phyloP scores from a whole-genome alignment of 2,329 filamentous ascomycete species.

The Talaromyces sp. region DNA sequence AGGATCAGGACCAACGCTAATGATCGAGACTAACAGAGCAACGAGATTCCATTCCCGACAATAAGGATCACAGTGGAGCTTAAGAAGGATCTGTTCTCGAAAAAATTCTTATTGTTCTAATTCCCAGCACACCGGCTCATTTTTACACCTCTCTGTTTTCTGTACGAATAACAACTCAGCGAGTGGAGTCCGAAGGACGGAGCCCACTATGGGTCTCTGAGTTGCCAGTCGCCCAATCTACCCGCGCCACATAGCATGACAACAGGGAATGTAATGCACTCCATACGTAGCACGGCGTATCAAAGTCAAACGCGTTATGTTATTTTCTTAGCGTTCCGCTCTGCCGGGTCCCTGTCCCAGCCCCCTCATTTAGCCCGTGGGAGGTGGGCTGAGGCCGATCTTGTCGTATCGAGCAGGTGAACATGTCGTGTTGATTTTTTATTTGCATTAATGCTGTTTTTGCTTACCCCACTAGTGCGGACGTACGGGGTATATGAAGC shows the following conservation, averaged over 20 bases:
- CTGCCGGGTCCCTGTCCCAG: slow-evolving; percentile 11
- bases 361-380: neutral
- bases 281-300: too few relatives aligned
- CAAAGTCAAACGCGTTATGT: neutral
- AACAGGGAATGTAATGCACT: slow-evolving; percentile 1
- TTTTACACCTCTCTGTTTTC: neutral
- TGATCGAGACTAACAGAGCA: slow-evolving; percentile 7
- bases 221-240: neutral
- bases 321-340: slow-evolving; percentile 13
- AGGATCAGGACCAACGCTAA: slow-evolving; percentile 1
- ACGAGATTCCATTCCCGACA: slow-evolving; percentile 3
- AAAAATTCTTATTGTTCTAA: neutral
- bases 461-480: neutral
- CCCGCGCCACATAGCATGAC: neutral
- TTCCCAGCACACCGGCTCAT: slow-evolving; percentile 7
- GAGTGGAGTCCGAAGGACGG: neutral
- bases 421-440: slow-evolving; percentile 6
- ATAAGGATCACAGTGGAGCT: slow-evolving; percentile 3
- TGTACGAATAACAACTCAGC: neutral
- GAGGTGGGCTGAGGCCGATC: slow-evolving; percentile 10
- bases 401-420: slow-evolving; percentile 5
- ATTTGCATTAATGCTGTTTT: neutral
- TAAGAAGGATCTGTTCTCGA: slow-evolving; percentile 5
- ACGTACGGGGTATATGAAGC: too few relatives aligned
- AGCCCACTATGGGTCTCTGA: neutral